Evolutionary conservation across 78 protist species (phyloP).

Genomic region (Salpingoeca rosetta): DNA sequence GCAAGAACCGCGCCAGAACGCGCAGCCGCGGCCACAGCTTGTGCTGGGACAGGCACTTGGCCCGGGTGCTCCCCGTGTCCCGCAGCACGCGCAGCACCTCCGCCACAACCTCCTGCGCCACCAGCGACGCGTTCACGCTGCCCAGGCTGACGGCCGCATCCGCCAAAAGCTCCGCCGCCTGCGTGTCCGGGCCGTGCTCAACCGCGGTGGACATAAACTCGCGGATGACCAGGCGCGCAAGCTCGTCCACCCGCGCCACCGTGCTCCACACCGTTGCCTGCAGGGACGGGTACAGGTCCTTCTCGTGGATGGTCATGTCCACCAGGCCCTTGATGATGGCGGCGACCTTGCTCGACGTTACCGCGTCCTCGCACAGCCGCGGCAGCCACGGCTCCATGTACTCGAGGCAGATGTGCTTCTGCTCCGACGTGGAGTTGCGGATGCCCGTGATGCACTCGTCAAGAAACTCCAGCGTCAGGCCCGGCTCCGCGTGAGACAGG

Average conservation of each 20-base stretch:
- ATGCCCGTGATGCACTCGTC: constrained; percentile 31
- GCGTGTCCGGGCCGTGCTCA: constrained; percentile 18
- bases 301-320: constrained; percentile 35
- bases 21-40: constrained; percentile 30
- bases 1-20: constrained; percentile 33
- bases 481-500: constrained; percentile 28
- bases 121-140: constrained; percentile 12
- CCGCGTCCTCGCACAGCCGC: constrained; percentile 8
- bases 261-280: constrained; percentile 45
- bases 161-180: constrained; percentile 26
- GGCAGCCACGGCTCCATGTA: constrained; percentile 60
- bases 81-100: constrained; percentile 3
- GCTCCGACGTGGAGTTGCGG: constrained; percentile 15
- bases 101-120: constrained; percentile 26
- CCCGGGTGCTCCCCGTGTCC: background rate
- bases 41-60: constrained; percentile 13
- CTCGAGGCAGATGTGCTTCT: constrained; percentile 48
- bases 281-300: constrained; percentile 29
- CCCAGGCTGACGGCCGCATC: constrained; percentile 52
- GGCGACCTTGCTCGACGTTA: constrained; percentile 1
- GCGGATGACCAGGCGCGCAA: constrained; percentile 18
- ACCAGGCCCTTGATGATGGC: constrained; percentile 21
- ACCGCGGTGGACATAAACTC: constrained; percentile 19
- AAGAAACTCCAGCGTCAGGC: constrained; percentile 47
- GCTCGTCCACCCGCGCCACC: constrained; percentile 18